phyloP scores from a whole-genome alignment of 2,329 filamentous ascomycete genomes.

The Tolypocladium endophyticum region DNA sequence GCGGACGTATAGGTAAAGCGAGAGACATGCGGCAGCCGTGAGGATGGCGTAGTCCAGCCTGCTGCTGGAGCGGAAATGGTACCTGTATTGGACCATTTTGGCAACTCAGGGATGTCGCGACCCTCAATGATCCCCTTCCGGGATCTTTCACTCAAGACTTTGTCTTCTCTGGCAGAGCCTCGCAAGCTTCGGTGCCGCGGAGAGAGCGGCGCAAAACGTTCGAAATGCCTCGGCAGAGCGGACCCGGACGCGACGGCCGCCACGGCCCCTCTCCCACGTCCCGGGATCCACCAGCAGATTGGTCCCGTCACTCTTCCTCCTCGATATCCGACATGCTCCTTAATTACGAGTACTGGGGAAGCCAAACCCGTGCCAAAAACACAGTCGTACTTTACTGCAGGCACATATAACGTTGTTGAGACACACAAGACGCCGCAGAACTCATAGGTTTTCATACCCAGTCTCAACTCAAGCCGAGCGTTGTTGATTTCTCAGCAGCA shows the following conservation, averaged over 20 bases:
- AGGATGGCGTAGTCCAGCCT: constrained; percentile 5
- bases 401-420: not conserved
- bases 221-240: not conserved
- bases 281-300: not conserved
- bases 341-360: not conserved
- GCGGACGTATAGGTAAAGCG: constrained; percentile 22
- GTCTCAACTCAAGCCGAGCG: too few species aligned
- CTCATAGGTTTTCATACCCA: too few species aligned
- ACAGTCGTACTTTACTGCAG: not conserved
- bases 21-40: constrained; percentile 18
- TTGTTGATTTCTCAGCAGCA: not conserved
- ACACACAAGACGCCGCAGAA: not conserved
- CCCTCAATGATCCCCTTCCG: not conserved
- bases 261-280: not conserved
- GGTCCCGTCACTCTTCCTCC: not conserved
- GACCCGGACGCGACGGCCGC: not conserved
- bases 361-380: not conserved
- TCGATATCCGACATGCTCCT: too few species aligned
- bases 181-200: not conserved
- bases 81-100: not conserved
- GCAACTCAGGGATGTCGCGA: not conserved
- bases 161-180: not conserved
- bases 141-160: not conserved
- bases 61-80: not conserved
- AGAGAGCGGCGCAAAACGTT: not conserved